Evolutionary conservation across 768 basidiomycete genomes (phyloP).

Genomic region (Hemileccinum impolitum): DNA sequence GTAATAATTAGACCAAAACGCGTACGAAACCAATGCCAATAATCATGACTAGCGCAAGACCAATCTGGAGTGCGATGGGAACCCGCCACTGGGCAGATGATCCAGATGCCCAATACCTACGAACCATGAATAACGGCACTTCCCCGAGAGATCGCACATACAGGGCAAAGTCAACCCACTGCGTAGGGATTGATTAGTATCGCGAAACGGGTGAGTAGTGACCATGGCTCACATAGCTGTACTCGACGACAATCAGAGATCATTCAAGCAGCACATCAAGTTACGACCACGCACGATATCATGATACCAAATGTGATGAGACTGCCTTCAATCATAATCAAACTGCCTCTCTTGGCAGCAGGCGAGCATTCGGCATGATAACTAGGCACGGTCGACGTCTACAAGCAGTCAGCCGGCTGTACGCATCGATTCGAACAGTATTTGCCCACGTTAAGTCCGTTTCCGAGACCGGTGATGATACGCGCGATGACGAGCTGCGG

Average conservation of each 20-base stretch:
- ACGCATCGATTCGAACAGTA: too few species aligned
- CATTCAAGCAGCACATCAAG: background rate
- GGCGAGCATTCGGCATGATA: conserved; percentile 69
- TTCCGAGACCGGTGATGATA: conserved; percentile 60
- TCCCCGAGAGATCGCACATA: conserved; percentile 26
- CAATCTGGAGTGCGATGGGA: conserved; percentile 57
- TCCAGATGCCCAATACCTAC: conserved; percentile 47
- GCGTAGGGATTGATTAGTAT: conserved; percentile 3
- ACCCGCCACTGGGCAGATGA: conserved; percentile 61
- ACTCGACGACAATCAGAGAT: background rate
- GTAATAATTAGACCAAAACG: conserved; percentile 3
- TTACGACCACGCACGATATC: conserved; percentile 45
- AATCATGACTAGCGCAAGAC: conserved; percentile 54
- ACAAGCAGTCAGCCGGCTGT: background rate
- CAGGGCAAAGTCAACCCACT: conserved; percentile 68
- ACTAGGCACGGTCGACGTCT: conserved; percentile 64
- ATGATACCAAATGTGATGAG: conserved; percentile 63
- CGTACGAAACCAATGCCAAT: conserved; percentile 43
- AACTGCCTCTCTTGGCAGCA: conserved; percentile 52
- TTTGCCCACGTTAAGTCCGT: conserved; percentile 52
- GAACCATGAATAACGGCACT: background rate
- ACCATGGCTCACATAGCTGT: conserved; percentile 22
- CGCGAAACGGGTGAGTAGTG: background rate
- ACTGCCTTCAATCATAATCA: conserved; percentile 65
- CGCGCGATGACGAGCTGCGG: conserved; percentile 61